Evolutionary conservation across 2,329 filamentous ascomycete genomes (phyloP).

Genomic region (Myriosclerotinia curreyana): DNA sequence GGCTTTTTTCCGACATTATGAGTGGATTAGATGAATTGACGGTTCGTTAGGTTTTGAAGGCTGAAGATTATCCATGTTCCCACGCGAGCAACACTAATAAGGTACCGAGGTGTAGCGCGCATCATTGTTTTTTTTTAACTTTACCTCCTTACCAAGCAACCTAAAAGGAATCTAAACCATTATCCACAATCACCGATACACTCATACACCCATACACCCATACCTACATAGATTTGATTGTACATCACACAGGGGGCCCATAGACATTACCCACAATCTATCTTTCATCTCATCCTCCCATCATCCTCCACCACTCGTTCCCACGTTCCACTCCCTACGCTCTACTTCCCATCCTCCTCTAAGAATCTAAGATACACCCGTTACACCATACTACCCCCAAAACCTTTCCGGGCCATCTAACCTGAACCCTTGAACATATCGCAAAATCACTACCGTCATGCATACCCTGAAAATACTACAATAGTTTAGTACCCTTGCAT

Average conservation of each 20-base stretch:
- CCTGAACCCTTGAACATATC: slow-evolving; percentile 18
- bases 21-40: slow-evolving; percentile 11
- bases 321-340: not conserved
- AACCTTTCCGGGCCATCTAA: not conserved
- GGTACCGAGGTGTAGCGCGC: slow-evolving; percentile 5
- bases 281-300: slow-evolving; percentile 16
- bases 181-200: not conserved
- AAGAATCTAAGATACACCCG: not conserved
- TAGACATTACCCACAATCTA: slow-evolving; percentile 10
- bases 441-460: slow-evolving; percentile 28
- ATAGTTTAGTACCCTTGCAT: slow-evolving; percentile 14
- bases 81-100: slow-evolving; percentile 8
- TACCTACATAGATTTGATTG: slow-evolving; percentile 12
- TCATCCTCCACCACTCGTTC: slow-evolving; percentile 16
- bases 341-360: slow-evolving; percentile 1
- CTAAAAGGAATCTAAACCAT: slow-evolving; percentile 1
- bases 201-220: not conserved
- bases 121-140: not conserved
- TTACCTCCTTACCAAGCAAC: not conserved
- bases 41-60: slow-evolving; percentile 11
- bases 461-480: slow-evolving; percentile 17
- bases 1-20: slow-evolving; percentile 6
- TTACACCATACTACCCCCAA: slow-evolving; percentile 5
- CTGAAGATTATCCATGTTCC: slow-evolving; percentile 13
- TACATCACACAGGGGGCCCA: slow-evolving; percentile 13